Conservation (phyloP, 495 filamentous ascomycete species). For the Podospora didyma region DNA sequence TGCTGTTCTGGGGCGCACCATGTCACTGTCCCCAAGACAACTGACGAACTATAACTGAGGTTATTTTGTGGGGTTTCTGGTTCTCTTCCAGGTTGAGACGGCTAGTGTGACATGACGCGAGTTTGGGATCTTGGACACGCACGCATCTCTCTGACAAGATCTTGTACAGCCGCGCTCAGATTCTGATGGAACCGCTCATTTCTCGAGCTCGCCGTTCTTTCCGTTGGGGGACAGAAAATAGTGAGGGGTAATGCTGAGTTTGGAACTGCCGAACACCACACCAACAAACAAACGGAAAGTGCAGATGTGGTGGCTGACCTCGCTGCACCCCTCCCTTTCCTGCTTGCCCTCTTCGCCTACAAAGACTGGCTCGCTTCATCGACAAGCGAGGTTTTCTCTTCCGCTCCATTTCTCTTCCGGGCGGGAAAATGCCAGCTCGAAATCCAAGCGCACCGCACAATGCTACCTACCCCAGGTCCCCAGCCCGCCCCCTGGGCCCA, state of each 20-base stretch:
- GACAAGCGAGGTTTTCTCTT: not conserved
- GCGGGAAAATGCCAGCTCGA: not conserved
- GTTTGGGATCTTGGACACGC: not conserved
- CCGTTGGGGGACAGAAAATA: too few relatives aligned
- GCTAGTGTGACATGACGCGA: not conserved
- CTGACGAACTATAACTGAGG: not conserved
- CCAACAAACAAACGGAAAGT: too few relatives aligned
- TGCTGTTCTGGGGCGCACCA: not conserved
- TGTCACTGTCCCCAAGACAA: not conserved
- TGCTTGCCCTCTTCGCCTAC: not conserved
- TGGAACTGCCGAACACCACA: too few relatives aligned
- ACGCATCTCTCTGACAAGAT: too few relatives aligned
- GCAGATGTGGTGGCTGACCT: not conserved
- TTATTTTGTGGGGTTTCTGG: not conserved
- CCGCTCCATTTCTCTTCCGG: not conserved
- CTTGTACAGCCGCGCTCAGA: too few relatives aligned
- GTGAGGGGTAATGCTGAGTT: too few relatives aligned
- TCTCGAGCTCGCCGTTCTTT: too few relatives aligned
- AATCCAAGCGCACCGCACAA: not conserved
- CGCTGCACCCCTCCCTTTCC: not conserved
- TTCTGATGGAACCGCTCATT: too few relatives aligned
- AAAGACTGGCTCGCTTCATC: not conserved
- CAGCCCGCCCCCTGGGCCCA: not conserved
- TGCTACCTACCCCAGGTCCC: not conserved
- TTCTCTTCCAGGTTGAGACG: not conserved